Percentiles rank a stretch among this genome's conserved stretches.
Conservation (phyloP, 2,329 filamentous ascomycete genomes). For the Zymoseptoria crescenta region DNA sequence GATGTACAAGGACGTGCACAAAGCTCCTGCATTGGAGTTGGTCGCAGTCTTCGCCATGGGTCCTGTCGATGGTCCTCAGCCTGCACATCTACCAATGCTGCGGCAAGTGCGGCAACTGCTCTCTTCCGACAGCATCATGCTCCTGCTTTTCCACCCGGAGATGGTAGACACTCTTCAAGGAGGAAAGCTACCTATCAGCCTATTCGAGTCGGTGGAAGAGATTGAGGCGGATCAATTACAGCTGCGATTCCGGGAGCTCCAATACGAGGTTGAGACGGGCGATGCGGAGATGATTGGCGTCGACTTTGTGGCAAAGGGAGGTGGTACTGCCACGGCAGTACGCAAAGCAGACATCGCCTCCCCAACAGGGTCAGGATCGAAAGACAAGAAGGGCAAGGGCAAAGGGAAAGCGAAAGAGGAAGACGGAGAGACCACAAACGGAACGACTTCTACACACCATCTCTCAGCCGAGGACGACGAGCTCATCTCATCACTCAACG, state of each 20-base stretch:
- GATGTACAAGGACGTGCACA: constrained; percentile 86
- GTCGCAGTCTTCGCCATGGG: constrained; percentile 64
- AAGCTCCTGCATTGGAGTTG: constrained; percentile 66
- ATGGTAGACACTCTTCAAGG: constrained; percentile 50
- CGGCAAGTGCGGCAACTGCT: constrained; percentile 50
- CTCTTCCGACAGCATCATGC: constrained; percentile 71
- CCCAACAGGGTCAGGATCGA: constrained; percentile 14
- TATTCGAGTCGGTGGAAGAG: constrained; percentile 77
- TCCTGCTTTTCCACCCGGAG: constrained; percentile 77
- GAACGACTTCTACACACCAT: constrained; percentile 28
- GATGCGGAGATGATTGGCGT: constrained; percentile 98
- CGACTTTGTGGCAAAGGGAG: constrained; percentile 81
- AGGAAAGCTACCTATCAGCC: constrained; percentile 77
- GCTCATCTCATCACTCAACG: constrained; percentile 61
- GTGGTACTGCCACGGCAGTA: constrained; percentile 67
- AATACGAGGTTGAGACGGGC: constrained; percentile 83
- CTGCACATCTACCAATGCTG: constrained; percentile 64
- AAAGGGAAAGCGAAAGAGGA: constrained; percentile 38
- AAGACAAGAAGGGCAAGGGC: constrained; percentile 32
- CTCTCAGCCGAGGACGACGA: constrained; percentile 58
- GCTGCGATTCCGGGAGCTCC: constrained; percentile 72
- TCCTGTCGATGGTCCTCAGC: constrained; percentile 61
- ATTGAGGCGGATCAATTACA: constrained; percentile 56
- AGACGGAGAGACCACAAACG: constrained; percentile 29
- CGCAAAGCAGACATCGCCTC: constrained; percentile 14